These are phyloP conservation scores for Erythrophleum ivorense DNA, from an alignment of 331 rosid genomes.

Conservation along the genomic window DNA sequence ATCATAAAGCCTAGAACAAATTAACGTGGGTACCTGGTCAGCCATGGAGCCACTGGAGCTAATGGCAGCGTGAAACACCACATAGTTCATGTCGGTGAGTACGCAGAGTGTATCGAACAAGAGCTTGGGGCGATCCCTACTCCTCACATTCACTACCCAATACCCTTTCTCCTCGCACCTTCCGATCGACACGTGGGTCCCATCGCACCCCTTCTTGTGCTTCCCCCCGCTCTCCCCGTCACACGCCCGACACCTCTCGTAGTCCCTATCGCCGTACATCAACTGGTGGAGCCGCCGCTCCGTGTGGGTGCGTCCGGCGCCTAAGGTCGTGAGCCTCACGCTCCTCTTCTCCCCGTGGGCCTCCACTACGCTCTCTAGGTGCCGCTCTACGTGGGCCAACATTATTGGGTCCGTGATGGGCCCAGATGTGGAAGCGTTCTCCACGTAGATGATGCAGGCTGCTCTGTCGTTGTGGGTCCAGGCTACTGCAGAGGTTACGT, in stretches of 20 bases:
- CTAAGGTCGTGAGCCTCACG: slow-evolving; percentile 55
- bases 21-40: slow-evolving; percentile 48
- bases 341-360: slow-evolving; percentile 71
- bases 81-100: slow-evolving; percentile 71
- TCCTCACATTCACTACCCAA: slow-evolving; percentile 63
- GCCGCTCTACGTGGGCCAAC: slow-evolving; percentile 60
- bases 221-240: slow-evolving; percentile 48
- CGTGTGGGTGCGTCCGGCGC: slow-evolving; percentile 56
- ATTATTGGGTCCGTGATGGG: slow-evolving; percentile 61
- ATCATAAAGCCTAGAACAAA: no score
- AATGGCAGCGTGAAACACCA: slow-evolving; percentile 88
- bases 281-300: slow-evolving; percentile 91
- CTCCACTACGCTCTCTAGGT: slow-evolving; percentile 66
- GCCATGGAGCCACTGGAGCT: slow-evolving; percentile 67
- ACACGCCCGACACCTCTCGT: slow-evolving; percentile 59
- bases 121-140: slow-evolving; percentile 80
- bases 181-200: slow-evolving; percentile 65
- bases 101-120: slow-evolving; percentile 85
- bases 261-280: slow-evolving; percentile 71
- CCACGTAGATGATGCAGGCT: slow-evolving; percentile 68
- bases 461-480: slow-evolving; percentile 79
- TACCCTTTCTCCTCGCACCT: slow-evolving; percentile 73
- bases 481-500: slow-evolving; percentile 56
- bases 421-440: slow-evolving; percentile 61
- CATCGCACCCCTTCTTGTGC: slow-evolving; percentile 67